Base-by-base conservation (phyloP, 371 early-diverging fungal genomes). In the Fennellomyces sp. region DNA sequence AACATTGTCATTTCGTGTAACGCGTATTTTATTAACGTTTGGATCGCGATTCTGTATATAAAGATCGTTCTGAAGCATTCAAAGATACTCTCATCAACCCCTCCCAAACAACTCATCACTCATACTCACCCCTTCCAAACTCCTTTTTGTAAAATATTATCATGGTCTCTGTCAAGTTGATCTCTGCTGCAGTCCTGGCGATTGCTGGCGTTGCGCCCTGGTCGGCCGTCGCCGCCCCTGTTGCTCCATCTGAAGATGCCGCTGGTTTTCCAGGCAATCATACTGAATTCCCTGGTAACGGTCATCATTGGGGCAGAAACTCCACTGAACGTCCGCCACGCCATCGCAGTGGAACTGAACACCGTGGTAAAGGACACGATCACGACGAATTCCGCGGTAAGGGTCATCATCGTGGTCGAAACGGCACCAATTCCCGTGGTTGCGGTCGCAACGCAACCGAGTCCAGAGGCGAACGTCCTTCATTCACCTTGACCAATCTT, bases 171-270 rank as follows among this genome's bases (percentile, higher is more conserved):
- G 15, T 19, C 28, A 26, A 29, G 7, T 19, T 52, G 33, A 52
- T 52, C 21, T 52, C 52, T 10, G n/a, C 52, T 19, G 52, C 52
- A 19, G 31, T 52, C 21, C 52, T 52, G 30, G 52, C 52, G 23
- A 52, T 52, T 33, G 52, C 52, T 52, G 25, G 87, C 90, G 33
- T 75, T 73, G 51, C 74, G 85, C 42, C 79, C 88, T 4, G 88
- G 93, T 17, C 82, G 82, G 0, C 62, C 78, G n/a, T 73, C 87
- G 7, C 52, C 77, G 2, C 80, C 95, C 35, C 61, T 91, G 0
- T 85, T 90, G 33, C 17, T 5, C 28, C 6, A 15, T 28, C 17
- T 6, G 35, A n/a, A n/a, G n/a, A 52, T 52, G 33, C n/a, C 21
- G 21, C 45, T 21, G 3, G 45, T 23, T 45, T 33, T 33, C 35